phyloP scores from a whole-genome alignment of 2,329 filamentous ascomycete species.

The Aureobasidium sp. region DNA sequence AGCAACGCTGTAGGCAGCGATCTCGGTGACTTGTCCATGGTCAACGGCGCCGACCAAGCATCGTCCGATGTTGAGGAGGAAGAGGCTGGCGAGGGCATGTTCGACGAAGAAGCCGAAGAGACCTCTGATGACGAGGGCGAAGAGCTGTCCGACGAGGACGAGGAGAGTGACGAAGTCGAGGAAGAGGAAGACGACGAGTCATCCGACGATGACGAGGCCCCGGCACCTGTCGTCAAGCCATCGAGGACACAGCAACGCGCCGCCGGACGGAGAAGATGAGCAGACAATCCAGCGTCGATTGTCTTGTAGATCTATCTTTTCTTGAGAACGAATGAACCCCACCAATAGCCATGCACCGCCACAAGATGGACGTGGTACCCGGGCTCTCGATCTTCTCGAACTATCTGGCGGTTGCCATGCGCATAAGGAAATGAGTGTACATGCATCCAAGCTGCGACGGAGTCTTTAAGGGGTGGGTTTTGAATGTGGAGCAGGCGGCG shows the following conservation, averaged over 20 bases:
- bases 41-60: constrained; percentile 17
- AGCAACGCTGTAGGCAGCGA: constrained; percentile 22
- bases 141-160: constrained; percentile 37
- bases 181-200: constrained; percentile 20
- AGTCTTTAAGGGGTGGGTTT: background rate
- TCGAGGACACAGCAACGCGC: constrained; percentile 16
- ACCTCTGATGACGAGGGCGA: constrained; percentile 39
- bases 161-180: constrained; percentile 35
- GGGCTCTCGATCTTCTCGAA: background rate
- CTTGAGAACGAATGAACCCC: background rate
- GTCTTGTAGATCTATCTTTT: background rate
- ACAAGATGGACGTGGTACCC: background rate
- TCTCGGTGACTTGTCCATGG: constrained; percentile 16
- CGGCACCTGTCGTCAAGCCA: constrained; percentile 16
- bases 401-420: background rate
- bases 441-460: constrained; percentile 6
- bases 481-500: background rate
- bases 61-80: constrained; percentile 20
- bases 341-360: background rate
- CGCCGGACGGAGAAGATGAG: constrained; percentile 20
- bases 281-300: background rate
- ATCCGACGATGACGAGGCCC: constrained; percentile 14
- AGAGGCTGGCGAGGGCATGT: constrained; percentile 30
- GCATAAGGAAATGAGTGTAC: constrained; percentile 3
- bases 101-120: constrained; percentile 47